phyloP scores from a whole-genome alignment of 768 basidiomycete species.

The Pleurotus tuber-regium region DNA sequence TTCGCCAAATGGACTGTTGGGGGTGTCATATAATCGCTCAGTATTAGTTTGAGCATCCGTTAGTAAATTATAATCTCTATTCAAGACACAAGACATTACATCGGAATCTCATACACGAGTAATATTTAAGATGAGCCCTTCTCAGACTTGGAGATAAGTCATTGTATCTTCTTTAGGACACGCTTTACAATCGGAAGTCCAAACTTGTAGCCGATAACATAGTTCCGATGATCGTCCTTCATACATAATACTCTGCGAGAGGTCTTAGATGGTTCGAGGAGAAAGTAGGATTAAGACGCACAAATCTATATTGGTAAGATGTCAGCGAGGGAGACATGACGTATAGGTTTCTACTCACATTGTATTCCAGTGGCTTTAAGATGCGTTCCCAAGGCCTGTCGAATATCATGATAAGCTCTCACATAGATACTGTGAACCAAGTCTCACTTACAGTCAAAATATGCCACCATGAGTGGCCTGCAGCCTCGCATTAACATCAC shows the following conservation, averaged over 20 bases:
- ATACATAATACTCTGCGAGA: constrained; percentile 50
- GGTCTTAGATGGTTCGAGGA: constrained; percentile 11
- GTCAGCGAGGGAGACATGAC: constrained; percentile 7
- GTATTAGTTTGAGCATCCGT: constrained; percentile 9
- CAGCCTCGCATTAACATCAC: not conserved
- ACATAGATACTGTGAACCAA: not conserved
- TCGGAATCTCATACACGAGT: constrained; percentile 8
- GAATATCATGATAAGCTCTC: not conserved
- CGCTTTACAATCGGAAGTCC: constrained; percentile 50
- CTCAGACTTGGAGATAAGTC: not conserved
- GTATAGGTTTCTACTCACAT: constrained; percentile 32
- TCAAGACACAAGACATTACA: constrained; percentile 11
- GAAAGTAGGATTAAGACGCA: constrained; percentile 29
- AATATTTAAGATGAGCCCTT: not conserved
- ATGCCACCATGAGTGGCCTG: constrained; percentile 79
- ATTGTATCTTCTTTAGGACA: constrained; percentile 9
- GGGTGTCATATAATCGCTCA: constrained; percentile 22
- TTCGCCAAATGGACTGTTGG: constrained; percentile 70
- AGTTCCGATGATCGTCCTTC: constrained; percentile 57
- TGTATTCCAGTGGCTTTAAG: constrained; percentile 51
- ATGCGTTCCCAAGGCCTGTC: constrained; percentile 48
- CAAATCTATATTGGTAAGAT: constrained; percentile 32
- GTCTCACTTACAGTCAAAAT: constrained; percentile 49
- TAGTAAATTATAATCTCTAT: too few species aligned
- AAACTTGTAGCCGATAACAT: constrained; percentile 34